Evolutionary conservation across 2,329 filamentous ascomycete genomes (phyloP).

Genomic region (Sporothrix pseudoabietina): DNA sequence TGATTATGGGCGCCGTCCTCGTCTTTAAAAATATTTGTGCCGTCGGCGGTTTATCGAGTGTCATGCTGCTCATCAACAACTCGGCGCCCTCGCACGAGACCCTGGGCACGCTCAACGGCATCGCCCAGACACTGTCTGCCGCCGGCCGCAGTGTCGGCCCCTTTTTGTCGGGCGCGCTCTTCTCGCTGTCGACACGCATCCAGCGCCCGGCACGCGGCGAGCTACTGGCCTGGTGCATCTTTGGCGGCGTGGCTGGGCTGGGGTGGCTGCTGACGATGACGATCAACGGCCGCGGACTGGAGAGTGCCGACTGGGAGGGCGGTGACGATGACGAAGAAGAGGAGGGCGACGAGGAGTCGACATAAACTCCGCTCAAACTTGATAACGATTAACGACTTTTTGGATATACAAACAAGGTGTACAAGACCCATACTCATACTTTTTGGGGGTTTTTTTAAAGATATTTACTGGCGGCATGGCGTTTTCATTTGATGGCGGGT

Average conservation of each 20-base stretch:
- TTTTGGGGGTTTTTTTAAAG: background rate
- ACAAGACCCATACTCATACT: background rate
- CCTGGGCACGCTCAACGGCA: conserved; percentile 85
- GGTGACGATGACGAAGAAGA: conserved; percentile 41
- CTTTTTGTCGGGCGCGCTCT: conserved; percentile 83
- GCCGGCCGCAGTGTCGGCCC: conserved; percentile 86
- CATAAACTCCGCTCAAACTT: background rate
- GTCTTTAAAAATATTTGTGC: conserved; percentile 88
- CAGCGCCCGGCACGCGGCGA: conserved; percentile 71
- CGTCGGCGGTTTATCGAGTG: conserved; percentile 86
- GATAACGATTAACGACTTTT: background rate
- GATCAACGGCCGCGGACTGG: conserved; percentile 65
- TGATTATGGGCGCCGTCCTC: conserved; percentile 77
- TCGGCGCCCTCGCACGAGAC: conserved; percentile 83
- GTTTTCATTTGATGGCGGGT: background rate
- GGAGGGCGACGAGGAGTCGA: conserved; percentile 37
- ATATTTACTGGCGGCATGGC: background rate
- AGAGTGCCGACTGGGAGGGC: conserved; percentile 59
- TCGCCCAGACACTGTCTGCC: conserved; percentile 91
- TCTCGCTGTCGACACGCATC: conserved; percentile 74
- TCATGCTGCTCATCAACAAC: conserved; percentile 89
- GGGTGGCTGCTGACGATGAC: conserved; percentile 80
- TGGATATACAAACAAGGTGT: background rate
- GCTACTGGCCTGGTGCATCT: conserved; percentile 80
- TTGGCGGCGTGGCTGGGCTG: conserved; percentile 77